Base-by-base conservation (phyloP, 345 rosid genomes). In the Pugionium cornutum region DNA sequence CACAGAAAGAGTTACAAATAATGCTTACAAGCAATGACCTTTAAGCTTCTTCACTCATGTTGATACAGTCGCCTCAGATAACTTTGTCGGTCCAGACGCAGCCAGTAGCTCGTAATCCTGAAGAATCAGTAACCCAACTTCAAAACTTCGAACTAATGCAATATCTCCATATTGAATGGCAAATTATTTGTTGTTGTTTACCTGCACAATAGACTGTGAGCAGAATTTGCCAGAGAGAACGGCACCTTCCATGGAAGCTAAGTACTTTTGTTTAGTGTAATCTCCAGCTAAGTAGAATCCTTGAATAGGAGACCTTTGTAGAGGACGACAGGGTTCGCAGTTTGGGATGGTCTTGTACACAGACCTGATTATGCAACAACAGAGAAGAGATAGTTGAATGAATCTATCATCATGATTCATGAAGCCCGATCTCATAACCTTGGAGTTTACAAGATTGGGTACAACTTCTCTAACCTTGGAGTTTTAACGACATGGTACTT, bases 221-320 rank as follows among this genome's bases (percentile, higher is more conserved):
- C 97, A 88, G 73, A 88, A 66, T 87, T 94, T 94, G 57, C 99
- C 97, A 0, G 96, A 94, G 62, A 94, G 89, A 55, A 94, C 85
- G 7, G 96, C 99, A 3, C 97, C 99, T 79, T 94, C 97, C 96
- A 94, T 94, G 26, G 97, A 94, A 74, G 99, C 96, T 78, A 94
- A 67, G 79, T 94, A 94, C 80, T 94, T 94, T 62, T 89, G 97
- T 75, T 89, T 89, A 41, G 99, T 94, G 79, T 90, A 90, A 52
- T 94, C 97, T 57, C 97, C 97, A 41, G 97, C 87, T 73, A 86
- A 70, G 78, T 94, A 94, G 79, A 89, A 94, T 30, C 96, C 96
- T 65, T 86, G 68, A 36, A 94, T 61, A 2, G 95, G 95, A 54
- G 99, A 90, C 81, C 91, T 88, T 68, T 94, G 97, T 57, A 85